phyloP scores from a whole-genome alignment of 2,329 filamentous ascomycete genomes.

The Zymoseptoria pseudotritici region DNA sequence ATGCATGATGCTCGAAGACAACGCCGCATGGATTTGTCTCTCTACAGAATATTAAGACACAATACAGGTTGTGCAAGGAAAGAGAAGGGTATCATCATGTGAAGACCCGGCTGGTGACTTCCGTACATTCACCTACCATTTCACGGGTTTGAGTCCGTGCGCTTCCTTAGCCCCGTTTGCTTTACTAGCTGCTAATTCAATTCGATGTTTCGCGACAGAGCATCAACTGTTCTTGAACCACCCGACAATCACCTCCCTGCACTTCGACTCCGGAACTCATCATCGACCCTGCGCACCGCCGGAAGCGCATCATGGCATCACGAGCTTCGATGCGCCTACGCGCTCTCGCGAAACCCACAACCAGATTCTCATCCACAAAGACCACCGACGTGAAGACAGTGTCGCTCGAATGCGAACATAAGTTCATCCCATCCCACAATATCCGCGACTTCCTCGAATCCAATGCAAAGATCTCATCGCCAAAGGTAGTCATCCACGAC shows the following conservation, averaged over 20 bases:
- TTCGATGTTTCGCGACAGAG: neutral
- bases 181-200: neutral
- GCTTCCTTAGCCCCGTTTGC: neutral
- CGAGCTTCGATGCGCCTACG: neutral
- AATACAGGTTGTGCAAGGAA: neutral
- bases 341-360: neutral
- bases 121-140: neutral
- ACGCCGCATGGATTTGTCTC: too few species aligned
- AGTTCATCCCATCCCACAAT: neutral
- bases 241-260: neutral
- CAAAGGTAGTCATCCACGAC: conserved; percentile 6
- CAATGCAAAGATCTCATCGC: neutral
- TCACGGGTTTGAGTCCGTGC: neutral
- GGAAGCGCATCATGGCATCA: neutral
- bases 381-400: neutral
- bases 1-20: too few species aligned
- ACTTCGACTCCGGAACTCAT: neutral
- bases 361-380: neutral
- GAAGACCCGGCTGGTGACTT: neutral
- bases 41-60: neutral
- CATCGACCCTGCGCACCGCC: neutral
- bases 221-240: neutral
- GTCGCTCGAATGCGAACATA: neutral
- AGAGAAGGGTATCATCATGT: neutral
- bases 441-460: neutral